Conservation (phyloP, 2,329 filamentous ascomycete species). For the Epichloe sibirici region DNA sequence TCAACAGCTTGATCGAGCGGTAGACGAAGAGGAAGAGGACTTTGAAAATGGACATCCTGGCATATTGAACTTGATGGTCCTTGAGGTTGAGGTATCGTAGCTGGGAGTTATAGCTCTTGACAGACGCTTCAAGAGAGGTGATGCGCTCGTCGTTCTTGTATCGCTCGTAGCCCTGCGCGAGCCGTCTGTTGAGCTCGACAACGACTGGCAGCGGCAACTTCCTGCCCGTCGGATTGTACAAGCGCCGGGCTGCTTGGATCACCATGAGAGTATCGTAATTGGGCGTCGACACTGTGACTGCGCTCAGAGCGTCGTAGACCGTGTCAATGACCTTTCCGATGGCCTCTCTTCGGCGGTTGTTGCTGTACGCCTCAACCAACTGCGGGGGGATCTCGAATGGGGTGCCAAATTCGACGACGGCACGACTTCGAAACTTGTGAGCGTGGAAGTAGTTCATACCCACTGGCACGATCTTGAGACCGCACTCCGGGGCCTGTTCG, state of each 20-base stretch:
- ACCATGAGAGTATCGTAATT: conserved; percentile 96
- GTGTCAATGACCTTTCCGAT: conserved; percentile 76
- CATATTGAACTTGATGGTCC: conserved; percentile 91
- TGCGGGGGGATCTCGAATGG: conserved; percentile 76
- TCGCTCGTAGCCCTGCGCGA: conserved; percentile 81
- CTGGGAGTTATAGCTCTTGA: conserved; percentile 77
- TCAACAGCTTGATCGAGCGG: conserved; percentile 61
- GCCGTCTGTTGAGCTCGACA: conserved; percentile 82
- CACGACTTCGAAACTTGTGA: conserved; percentile 93
- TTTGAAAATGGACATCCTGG: conserved; percentile 64
- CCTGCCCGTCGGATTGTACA: conserved; percentile 91
- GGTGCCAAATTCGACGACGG: conserved; percentile 87
- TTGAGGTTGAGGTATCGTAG: conserved; percentile 76
- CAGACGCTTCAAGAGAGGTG: conserved; percentile 57
- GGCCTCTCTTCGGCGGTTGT: conserved; percentile 72
- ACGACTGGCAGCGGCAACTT: conserved; percentile 86
- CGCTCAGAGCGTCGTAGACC: conserved; percentile 71
- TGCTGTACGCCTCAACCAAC: conserved; percentile 74
- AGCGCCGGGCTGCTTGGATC: conserved; percentile 81
- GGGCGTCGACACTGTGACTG: conserved; percentile 83
- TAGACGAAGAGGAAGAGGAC: conserved; percentile 70
- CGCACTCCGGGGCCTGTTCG: conserved; percentile 73
- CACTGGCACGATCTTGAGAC: conserved; percentile 86
- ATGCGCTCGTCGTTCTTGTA: conserved; percentile 89
- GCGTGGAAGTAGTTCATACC: conserved; percentile 99